Evolutionary conservation across 2,329 filamentous ascomycete genomes (phyloP).

Genomic region (Cytospora piceae): DNA sequence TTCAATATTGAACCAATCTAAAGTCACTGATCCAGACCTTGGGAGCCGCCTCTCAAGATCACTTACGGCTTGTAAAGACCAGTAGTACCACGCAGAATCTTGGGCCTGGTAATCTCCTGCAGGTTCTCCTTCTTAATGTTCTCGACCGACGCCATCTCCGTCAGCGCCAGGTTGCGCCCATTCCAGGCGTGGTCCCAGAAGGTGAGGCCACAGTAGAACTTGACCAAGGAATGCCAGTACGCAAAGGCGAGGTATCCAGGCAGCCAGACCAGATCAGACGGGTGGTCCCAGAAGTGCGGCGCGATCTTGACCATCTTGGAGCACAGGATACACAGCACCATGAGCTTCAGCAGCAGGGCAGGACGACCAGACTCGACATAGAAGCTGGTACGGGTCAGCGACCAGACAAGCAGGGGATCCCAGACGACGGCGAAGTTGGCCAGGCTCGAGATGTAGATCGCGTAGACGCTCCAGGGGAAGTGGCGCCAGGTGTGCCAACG

Average conservation of each 20-base stretch:
- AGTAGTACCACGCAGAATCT: not conserved
- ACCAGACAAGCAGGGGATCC: conserved; percentile 49
- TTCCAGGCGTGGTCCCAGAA: conserved; percentile 51
- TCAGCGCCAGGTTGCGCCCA: conserved; percentile 41
- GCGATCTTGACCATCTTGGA: conserved; percentile 62
- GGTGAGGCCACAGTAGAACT: conserved; percentile 59
- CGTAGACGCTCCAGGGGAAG: conserved; percentile 58
- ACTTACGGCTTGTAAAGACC: not conserved
- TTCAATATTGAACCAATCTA: too few species aligned
- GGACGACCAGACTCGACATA: conserved; percentile 21
- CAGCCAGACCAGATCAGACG: conserved; percentile 55
- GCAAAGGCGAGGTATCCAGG: conserved; percentile 56
- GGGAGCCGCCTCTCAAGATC: too few species aligned
- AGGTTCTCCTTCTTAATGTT: conserved; percentile 4
- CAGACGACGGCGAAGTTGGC: conserved; percentile 60
- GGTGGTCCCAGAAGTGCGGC: conserved; percentile 55
- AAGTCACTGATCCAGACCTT: too few species aligned
- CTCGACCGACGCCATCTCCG: not conserved
- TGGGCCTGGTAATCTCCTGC: not conserved
- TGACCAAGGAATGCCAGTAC: conserved; percentile 62
- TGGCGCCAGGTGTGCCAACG: conserved; percentile 43
- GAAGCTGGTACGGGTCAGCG: conserved; percentile 33
- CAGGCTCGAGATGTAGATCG: conserved; percentile 58
- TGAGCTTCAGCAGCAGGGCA: conserved; percentile 8
- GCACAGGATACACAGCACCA: conserved; percentile 52